Percentiles rank a stretch among this genome's conserved stretches.
Evolutionary conservation across 495 filamentous ascomycete species (phyloP).

Genomic region (Cercophora sp.): DNA sequence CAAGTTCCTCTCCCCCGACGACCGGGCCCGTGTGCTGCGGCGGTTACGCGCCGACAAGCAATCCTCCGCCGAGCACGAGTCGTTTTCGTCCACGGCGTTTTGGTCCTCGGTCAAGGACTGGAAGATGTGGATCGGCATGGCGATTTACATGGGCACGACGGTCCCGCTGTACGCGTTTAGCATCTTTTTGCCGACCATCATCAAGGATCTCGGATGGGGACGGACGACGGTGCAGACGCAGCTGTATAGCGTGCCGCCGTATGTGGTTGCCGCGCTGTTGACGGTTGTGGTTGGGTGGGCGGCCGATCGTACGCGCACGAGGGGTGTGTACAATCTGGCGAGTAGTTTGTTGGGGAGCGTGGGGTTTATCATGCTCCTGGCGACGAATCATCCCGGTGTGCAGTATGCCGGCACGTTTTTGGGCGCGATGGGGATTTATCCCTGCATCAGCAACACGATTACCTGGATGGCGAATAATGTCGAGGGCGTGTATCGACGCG

Average conservation of each 20-base stretch:
- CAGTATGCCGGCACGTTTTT: constrained; percentile 29
- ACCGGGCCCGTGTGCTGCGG: constrained; percentile 6
- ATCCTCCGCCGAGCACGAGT: neutral
- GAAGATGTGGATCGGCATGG: constrained; percentile 5
- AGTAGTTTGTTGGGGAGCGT: neutral
- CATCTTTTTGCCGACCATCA: constrained; percentile 9
- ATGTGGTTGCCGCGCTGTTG: constrained; percentile 1
- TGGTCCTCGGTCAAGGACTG: constrained; percentile 2
- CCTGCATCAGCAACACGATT: constrained; percentile 77
- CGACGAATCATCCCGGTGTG: neutral
- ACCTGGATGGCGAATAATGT: constrained; percentile 82
- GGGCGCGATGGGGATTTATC: constrained; percentile 81
- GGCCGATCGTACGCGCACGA: constrained; percentile 2
- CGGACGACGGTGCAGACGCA: constrained; percentile 2
- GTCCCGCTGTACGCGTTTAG: constrained; percentile 2
- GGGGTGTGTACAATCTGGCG: constrained; percentile 5
- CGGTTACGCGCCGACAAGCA: constrained; percentile 1
- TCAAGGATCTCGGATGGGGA: constrained; percentile 6
- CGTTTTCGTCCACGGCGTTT: neutral
- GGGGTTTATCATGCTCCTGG: constrained; percentile 6
- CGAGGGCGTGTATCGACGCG: constrained; percentile 88
- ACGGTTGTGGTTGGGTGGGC: constrained; percentile 3
- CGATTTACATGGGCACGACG: constrained; percentile 7
- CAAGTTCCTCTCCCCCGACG: constrained; percentile 2
- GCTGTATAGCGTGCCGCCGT: constrained; percentile 10